Percentiles rank a stretch among this genome's conserved stretches.
Evolutionary conservation across 768 basidiomycete species (phyloP).

Genomic region (Melanogaster broomeanus): DNA sequence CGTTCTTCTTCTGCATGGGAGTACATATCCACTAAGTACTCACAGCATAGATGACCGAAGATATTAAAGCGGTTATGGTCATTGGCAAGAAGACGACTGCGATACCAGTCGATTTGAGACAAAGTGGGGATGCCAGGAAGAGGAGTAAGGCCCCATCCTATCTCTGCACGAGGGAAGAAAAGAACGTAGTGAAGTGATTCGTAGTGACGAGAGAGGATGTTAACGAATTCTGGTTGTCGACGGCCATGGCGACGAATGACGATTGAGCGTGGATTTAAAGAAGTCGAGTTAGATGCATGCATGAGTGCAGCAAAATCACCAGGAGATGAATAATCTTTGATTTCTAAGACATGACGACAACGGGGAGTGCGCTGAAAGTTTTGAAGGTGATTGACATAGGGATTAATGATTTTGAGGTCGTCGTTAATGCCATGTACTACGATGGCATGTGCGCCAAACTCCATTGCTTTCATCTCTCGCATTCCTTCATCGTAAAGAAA

Average conservation of each 20-base stretch:
- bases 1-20: slow-evolving; percentile 33
- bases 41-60: slow-evolving; percentile 35
- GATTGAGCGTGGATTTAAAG: neutral
- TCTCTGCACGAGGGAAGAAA: slow-evolving; percentile 27
- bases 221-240: neutral
- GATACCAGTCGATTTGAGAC: slow-evolving; percentile 38
- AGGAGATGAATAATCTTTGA: neutral
- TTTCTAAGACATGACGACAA: neutral
- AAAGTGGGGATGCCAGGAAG: slow-evolving; percentile 2
- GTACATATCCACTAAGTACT: slow-evolving; percentile 44
- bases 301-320: neutral
- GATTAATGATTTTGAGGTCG: too few species aligned
- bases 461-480: neutral
- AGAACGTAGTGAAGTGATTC: slow-evolving; percentile 30
- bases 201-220: neutral
- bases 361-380: neutral
- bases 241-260: neutral
- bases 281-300: neutral
- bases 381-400: too few species aligned
- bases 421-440: too few species aligned
- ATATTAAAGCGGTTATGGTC: slow-evolving; percentile 32
- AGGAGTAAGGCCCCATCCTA: slow-evolving; percentile 33
- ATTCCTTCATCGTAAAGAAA: neutral
- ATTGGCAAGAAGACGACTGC: slow-evolving; percentile 32
- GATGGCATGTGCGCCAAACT: neutral